Evolutionary conservation across 1,284 basidiomycete species (phyloP).

Genomic region (Bjerkandera adusta): DNA sequence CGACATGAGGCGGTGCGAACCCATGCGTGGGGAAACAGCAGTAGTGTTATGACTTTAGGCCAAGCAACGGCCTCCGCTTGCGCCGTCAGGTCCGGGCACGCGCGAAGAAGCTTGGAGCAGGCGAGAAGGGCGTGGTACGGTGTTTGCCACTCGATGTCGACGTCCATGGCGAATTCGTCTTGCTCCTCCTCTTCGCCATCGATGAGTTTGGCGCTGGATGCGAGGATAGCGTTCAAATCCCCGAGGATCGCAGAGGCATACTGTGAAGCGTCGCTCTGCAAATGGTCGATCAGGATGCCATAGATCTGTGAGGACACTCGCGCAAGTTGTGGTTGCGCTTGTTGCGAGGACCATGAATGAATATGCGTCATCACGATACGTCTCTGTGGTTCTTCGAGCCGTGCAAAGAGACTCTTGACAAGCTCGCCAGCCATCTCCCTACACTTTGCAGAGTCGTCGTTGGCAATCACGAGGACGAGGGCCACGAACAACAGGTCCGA

Average conservation of each 20-base stretch:
- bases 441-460: conserved; percentile 90
- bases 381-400: conserved; percentile 63
- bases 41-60: conserved; percentile 61
- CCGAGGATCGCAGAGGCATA: conserved; percentile 57
- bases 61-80: conserved; percentile 54
- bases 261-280: conserved; percentile 46
- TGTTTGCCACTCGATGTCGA: conserved; percentile 75
- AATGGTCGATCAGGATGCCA: conserved; percentile 72
- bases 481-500: conserved; percentile 91
- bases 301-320: conserved; percentile 82
- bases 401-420: conserved; percentile 72
- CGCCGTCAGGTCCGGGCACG: conserved; percentile 48
- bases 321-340: conserved; percentile 56
- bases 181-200: conserved; percentile 31
- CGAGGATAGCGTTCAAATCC: conserved; percentile 54
- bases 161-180: conserved; percentile 41
- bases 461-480: conserved; percentile 90
- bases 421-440: conserved; percentile 85
- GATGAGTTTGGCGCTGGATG: conserved; percentile 42
- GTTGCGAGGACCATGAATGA: conserved; percentile 78
- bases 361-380: conserved; percentile 69
- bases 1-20: conserved; percentile 83
- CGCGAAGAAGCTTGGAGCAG: conserved; percentile 61
- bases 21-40: conserved; percentile 95
- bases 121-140: conserved; percentile 81